phyloP scores from a whole-genome alignment of 2,329 filamentous ascomycete species.

The Colletotrichum theobromicola region DNA sequence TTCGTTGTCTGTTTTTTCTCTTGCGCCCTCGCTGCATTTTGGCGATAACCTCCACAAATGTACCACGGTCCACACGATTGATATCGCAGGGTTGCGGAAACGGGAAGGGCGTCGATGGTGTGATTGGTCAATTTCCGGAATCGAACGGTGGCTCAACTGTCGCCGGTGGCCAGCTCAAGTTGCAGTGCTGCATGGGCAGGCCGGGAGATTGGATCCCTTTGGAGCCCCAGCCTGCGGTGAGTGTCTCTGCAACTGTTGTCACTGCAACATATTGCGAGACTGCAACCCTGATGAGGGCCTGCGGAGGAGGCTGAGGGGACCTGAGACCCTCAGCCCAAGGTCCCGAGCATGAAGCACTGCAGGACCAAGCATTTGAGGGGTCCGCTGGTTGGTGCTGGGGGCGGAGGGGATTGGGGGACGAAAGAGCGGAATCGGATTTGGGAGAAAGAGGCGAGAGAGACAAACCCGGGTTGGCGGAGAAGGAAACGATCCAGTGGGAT shows the following conservation, averaged over 20 bases:
- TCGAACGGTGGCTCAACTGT: background rate
- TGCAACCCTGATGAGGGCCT: background rate
- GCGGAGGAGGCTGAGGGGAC: constrained; percentile 7
- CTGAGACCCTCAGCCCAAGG: background rate
- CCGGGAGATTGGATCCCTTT: background rate
- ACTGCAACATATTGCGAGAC: background rate
- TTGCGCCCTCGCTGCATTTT: background rate
- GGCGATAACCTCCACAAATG: constrained; percentile 12
- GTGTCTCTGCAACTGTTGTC: background rate
- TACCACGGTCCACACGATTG: background rate
- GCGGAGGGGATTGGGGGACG: background rate
- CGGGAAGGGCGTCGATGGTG: background rate
- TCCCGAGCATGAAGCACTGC: background rate
- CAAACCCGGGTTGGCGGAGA: constrained; percentile 6
- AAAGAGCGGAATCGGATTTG: background rate
- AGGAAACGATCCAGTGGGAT: constrained; percentile 6
- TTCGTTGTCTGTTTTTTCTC: background rate
- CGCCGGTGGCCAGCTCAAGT: background rate
- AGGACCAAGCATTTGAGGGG: background rate
- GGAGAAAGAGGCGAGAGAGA: background rate
- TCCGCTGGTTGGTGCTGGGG: background rate
- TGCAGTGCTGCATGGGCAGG: background rate
- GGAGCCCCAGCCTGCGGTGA: background rate
- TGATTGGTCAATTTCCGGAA: constrained; percentile 17
- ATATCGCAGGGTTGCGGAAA: background rate